Evolutionary conservation across 2,329 filamentous ascomycete genomes (phyloP).

Genomic region (Arthroderma sp.): DNA sequence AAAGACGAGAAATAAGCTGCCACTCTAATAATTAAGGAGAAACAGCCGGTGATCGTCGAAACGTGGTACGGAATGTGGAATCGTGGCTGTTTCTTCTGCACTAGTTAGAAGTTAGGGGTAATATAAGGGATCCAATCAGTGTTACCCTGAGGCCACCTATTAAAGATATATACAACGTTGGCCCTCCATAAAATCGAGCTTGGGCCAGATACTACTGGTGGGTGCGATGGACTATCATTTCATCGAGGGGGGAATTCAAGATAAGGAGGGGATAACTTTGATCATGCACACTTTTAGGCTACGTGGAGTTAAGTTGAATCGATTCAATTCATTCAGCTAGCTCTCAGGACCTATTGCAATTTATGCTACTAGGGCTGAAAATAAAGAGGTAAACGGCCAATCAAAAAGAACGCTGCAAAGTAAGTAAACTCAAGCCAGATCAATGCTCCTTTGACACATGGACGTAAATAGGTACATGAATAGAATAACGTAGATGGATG

Average conservation of each 20-base stretch:
- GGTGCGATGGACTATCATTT: no score
- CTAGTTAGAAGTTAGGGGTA: not conserved
- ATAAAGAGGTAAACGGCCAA: not conserved
- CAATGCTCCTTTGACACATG: not conserved
- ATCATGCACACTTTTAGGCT: no score
- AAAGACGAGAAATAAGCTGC: not conserved
- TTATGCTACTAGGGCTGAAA: not conserved
- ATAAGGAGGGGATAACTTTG: no score
- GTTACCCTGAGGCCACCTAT: no score
- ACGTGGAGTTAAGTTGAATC: no score
- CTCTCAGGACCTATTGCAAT: not conserved
- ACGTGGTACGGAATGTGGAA: not conserved
- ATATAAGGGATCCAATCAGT: not conserved
- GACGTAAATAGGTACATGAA: not conserved
- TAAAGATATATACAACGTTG: no score
- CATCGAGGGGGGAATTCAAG: no score
- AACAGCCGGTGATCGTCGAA: not conserved
- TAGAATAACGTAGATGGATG: not conserved
- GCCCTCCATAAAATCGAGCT: no score
- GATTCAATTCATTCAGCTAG: no score
- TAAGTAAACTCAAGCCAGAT: not conserved
- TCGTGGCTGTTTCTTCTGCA: not conserved
- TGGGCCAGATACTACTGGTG: no score
- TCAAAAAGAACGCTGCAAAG: not conserved
- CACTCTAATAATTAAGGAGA: not conserved